Base-by-base conservation (phyloP, 2,329 filamentous ascomycete species). In the Fusarium fujikuroi region DNA sequence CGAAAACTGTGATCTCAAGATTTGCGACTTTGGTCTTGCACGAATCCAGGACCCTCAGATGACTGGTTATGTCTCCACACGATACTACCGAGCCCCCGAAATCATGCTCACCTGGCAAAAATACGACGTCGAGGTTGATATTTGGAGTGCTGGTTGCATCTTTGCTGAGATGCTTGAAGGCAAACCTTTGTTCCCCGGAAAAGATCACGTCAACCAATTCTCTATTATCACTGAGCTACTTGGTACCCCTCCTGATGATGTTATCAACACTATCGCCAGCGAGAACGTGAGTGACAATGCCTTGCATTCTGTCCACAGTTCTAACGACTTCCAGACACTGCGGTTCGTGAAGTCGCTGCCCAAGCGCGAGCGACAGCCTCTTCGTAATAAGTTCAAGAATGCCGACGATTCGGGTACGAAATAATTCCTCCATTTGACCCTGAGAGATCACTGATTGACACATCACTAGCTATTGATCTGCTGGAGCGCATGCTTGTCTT, bases 81-180 rank as follows among this genome's bases (percentile, higher is more conserved):
- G 96, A 87, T 99, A 99, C 88, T 99, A 99, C 88, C 92, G 96
- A 80, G 96, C 96, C 14, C 96, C 96, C 23, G 96, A 99, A 84
- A 99, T 99, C 81, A 99, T 99, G 96, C 94, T 99, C 81, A 98
- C 96, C 74, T 99, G 96, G 96, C 96, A 99, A 87, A 99, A 99
- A 86, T 99, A 99, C 85, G 96, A 99, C 78, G 92, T 98, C 53
- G 96, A 98, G 85, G 96, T 99, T 66, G 96, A 99, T 82, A 97
- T 99, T 81, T 99, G 96, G 96, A 98, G 96, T 82, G 95, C 95
- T 23, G 96, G 96, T 69, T 99, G 96, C 85, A 99, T 99, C 81
- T 98, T 99, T 78, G 96, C 96, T 46, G 96, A 99, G 85, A 99
- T 99, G 96, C 89, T 99, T 67, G 95, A 98, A 85, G 96, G 96